Evolutionary conservation across 495 filamentous ascomycete species (phyloP).

Genomic region (Talaromyces thailandensis): DNA sequence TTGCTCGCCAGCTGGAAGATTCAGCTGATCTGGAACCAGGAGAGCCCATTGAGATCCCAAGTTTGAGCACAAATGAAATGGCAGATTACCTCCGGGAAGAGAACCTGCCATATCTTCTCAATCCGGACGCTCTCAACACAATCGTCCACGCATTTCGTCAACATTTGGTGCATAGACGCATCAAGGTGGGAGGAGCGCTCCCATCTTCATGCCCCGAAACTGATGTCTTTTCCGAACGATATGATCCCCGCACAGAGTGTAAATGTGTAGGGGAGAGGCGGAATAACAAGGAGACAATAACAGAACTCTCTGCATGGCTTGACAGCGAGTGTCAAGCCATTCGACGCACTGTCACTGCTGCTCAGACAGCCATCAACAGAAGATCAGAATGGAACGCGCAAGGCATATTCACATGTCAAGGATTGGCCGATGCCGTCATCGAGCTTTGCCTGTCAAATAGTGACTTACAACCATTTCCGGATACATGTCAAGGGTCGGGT

Average conservation of each 20-base stretch:
- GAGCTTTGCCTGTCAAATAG: not conserved
- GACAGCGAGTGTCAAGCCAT: not conserved
- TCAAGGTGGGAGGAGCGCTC: not conserved
- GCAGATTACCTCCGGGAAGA: not conserved
- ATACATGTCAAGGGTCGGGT: not conserved
- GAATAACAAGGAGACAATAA: not conserved
- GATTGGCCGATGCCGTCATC: not conserved
- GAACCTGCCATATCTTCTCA: not conserved
- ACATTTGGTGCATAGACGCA: not conserved
- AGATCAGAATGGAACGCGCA: not conserved
- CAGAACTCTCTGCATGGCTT: not conserved
- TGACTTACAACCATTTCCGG: not conserved
- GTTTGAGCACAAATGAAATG: not conserved
- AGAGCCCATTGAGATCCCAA: not conserved
- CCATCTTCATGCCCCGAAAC: not conserved
- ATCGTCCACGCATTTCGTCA: not conserved
- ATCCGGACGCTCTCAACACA: not conserved
- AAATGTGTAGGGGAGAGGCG: not conserved
- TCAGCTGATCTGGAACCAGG: not conserved
- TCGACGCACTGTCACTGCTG: not conserved
- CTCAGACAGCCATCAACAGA: not conserved
- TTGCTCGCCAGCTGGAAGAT: not conserved
- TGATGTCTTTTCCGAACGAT: not conserved
- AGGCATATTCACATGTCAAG: not conserved
- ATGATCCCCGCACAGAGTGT: not conserved